phyloP scores from a whole-genome alignment of 306 rosid genomes.

The Sophora flavescens region DNA sequence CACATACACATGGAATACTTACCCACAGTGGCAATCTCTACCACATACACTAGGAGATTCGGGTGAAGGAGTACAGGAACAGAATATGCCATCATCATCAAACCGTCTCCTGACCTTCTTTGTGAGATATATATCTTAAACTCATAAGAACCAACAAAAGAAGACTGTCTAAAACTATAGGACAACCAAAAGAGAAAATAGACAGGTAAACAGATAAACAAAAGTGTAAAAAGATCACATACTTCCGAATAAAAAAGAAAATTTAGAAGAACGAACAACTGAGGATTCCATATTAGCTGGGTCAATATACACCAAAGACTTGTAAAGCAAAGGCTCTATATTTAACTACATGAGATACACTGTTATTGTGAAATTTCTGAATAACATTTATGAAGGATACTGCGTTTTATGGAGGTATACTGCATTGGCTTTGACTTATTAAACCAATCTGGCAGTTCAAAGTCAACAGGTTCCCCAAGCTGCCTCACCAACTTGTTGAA shows the following conservation, averaged over 20 bases:
- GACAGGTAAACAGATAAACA: slow-evolving; percentile 35
- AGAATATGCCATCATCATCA: slow-evolving; percentile 96
- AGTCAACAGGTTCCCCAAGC: slow-evolving; percentile 80
- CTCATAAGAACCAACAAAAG: slow-evolving; percentile 60
- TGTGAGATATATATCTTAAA: slow-evolving; percentile 78
- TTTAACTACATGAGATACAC: background rate
- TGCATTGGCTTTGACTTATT: slow-evolving; percentile 64
- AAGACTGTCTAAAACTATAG: slow-evolving; percentile 21
- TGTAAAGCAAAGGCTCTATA: background rate
- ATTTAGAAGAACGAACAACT: background rate
- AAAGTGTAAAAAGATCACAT: background rate
- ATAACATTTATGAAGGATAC: slow-evolving; percentile 70
- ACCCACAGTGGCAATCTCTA: slow-evolving; percentile 97
- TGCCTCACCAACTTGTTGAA: slow-evolving; percentile 79
- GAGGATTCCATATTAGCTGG: slow-evolving; percentile 27
- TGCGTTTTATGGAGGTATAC: slow-evolving; percentile 82
- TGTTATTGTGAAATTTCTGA: background rate
- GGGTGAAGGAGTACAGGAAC: slow-evolving; percentile 68
- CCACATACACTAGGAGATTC: slow-evolving; percentile 78
- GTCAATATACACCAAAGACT: slow-evolving; percentile 17
- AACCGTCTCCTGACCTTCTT: slow-evolving; percentile 81
- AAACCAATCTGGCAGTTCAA: slow-evolving; percentile 86
- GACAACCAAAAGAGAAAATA: slow-evolving; percentile 3
- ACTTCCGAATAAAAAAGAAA: slow-evolving; percentile 21
- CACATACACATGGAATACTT: slow-evolving; percentile 47